phyloP scores from a whole-genome alignment of 805 yeast species.

The Candida ipomoeae region DNA sequence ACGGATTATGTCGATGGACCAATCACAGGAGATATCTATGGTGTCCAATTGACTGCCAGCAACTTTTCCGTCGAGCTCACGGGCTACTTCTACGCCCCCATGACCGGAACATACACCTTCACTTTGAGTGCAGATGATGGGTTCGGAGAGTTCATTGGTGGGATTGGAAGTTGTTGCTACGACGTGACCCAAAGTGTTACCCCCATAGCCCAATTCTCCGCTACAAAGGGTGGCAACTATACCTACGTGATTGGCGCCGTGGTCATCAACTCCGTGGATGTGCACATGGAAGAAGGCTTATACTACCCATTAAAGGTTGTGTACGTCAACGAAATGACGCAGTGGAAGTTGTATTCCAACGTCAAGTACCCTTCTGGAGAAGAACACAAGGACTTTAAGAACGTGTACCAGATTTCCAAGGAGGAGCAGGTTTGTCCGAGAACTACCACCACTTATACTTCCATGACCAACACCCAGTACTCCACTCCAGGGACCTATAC shows the following conservation, averaged over 20 bases:
- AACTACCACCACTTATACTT: constrained; percentile 4
- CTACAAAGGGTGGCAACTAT: constrained; percentile 1
- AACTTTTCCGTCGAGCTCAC: constrained; percentile 7
- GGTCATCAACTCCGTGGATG: constrained; percentile 1
- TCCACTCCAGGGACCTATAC: constrained; percentile 14
- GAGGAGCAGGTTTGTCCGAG: constrained; percentile 1
- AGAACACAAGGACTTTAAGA: background rate
- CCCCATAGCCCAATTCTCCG: background rate
- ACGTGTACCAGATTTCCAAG: constrained; percentile 2
- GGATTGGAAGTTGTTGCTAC: constrained; percentile 9
- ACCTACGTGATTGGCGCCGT: background rate
- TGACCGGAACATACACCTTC: constrained; percentile 10
- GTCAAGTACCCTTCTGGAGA: constrained; percentile 3
- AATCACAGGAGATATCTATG: constrained; percentile 2
- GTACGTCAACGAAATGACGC: constrained; percentile 5
- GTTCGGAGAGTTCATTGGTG: constrained; percentile 9
- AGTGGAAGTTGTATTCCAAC: constrained; percentile 7
- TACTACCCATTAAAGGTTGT: constrained; percentile 11
- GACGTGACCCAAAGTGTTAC: constrained; percentile 7
- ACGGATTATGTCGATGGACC: background rate
- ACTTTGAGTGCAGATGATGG: constrained; percentile 11
- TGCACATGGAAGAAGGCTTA: constrained; percentile 3
- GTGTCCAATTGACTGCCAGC: background rate
- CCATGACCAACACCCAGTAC: constrained; percentile 2
- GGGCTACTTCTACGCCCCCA: constrained; percentile 10